Evolutionary conservation across 2,329 filamentous ascomycete species (phyloP).

Genomic region (Fusarium caatingaense): DNA sequence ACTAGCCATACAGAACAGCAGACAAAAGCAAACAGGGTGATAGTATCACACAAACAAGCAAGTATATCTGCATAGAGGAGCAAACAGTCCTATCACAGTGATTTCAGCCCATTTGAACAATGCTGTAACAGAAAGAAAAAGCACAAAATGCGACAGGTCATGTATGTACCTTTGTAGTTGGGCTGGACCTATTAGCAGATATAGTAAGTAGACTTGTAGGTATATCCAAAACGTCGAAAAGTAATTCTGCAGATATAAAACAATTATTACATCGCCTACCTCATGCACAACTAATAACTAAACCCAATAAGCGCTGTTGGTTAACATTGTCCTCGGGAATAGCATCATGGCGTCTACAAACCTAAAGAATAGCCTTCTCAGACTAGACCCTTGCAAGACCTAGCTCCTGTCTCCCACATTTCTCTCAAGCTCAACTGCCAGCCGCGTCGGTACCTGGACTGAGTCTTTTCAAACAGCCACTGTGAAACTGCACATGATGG

Average conservation of each 20-base stretch:
- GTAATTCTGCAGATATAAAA: conserved; percentile 23
- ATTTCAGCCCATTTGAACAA: background rate
- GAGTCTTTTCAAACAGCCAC: conserved; percentile 6
- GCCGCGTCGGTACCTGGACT: conserved; percentile 35
- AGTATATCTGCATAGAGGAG: background rate
- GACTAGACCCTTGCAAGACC: conserved; percentile 33
- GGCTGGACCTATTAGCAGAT: background rate
- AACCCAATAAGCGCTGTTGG: background rate
- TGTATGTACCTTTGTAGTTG: background rate
- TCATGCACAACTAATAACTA: background rate
- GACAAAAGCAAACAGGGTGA: background rate
- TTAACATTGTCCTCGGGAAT: conserved; percentile 5
- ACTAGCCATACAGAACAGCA: background rate
- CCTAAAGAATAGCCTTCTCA: background rate
- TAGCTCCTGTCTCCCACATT: conserved; percentile 45
- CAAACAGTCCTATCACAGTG: background rate
- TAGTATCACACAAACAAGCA: background rate
- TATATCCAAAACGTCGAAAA: background rate
- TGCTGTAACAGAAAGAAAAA: background rate
- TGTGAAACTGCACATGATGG: background rate
- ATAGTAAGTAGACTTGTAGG: background rate
- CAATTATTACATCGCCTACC: background rate
- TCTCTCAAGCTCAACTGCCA: conserved; percentile 20
- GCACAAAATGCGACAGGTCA: conserved; percentile 10
- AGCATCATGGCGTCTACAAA: conserved; percentile 5